Percentiles rank a stretch among this genome's conserved stretches.
Evolutionary conservation across 2,329 filamentous ascomycete species (phyloP).

Genomic region (Sclerotinia spermophila): DNA sequence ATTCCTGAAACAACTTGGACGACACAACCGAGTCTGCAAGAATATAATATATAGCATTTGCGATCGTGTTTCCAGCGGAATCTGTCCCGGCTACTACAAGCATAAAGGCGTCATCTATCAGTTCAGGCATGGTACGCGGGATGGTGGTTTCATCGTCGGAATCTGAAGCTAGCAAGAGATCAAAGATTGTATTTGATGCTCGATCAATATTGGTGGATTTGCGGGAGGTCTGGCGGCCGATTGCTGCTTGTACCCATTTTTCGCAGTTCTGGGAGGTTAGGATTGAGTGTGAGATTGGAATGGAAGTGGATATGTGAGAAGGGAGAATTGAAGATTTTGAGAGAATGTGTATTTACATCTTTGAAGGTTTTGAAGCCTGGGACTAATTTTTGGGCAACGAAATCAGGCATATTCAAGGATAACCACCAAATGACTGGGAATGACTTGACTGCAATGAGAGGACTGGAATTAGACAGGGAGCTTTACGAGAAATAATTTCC

Average conservation of each 20-base stretch:
- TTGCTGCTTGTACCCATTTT: neutral
- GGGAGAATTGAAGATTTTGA: no score
- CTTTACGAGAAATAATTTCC: neutral
- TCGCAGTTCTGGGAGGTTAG: neutral
- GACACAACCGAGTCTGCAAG: neutral
- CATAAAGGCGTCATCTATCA: neutral
- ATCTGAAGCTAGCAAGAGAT: neutral
- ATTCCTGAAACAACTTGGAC: neutral
- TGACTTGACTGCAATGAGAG: neutral
- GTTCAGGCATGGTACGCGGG: neutral
- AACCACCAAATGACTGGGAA: neutral
- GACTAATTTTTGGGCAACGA: neutral
- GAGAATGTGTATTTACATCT: neutral
- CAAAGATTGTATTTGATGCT: neutral
- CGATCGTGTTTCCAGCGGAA: neutral
- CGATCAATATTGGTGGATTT: neutral
- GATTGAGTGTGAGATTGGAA: no score
- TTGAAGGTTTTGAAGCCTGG: neutral
- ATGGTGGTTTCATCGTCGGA: neutral
- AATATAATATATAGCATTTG: conserved; percentile 3
- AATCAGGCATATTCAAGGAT: neutral
- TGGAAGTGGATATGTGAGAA: no score
- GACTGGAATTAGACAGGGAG: neutral
- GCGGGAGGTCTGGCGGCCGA: neutral
- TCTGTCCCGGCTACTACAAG: conserved; percentile 1